phyloP scores from a whole-genome alignment of 768 basidiomycete genomes.

The Naematelia aurantialba region DNA sequence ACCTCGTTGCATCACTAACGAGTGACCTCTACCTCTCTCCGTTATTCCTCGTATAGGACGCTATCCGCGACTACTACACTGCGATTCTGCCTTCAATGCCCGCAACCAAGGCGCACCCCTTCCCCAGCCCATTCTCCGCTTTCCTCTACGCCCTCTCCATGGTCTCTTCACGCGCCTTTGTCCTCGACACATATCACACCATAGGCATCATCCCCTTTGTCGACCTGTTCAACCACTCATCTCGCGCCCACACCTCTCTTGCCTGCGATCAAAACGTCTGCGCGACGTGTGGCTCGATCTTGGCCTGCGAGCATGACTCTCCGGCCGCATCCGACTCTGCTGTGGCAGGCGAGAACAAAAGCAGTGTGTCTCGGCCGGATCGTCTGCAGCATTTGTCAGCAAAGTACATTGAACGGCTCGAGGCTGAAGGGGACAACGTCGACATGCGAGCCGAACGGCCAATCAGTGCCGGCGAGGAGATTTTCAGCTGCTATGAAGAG shows the following conservation, averaged over 20 bases:
- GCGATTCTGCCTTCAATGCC: conserved; percentile 13
- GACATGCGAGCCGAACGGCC: conserved; percentile 18
- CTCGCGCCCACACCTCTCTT: conserved; percentile 20
- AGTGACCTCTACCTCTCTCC: neutral
- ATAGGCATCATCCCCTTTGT: conserved; percentile 81
- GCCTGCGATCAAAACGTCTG: conserved; percentile 20
- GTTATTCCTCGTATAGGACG: neutral
- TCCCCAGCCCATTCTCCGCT: conserved; percentile 28
- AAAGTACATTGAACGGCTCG: neutral
- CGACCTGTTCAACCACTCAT: conserved; percentile 55
- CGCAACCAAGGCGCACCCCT: conserved; percentile 14
- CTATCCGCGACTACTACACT: neutral
- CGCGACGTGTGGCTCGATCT: conserved; percentile 18
- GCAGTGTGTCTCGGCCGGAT: too few species aligned
- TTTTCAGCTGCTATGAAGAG: conserved; percentile 26
- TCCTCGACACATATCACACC: conserved; percentile 75
- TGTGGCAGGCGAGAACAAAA: neutral
- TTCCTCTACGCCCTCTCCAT: conserved; percentile 62
- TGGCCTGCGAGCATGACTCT: conserved; percentile 16
- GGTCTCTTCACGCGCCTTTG: conserved; percentile 76
- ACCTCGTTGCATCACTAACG: too few species aligned
- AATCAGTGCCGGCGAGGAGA: conserved; percentile 14
- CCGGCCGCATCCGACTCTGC: neutral
- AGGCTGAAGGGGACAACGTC: conserved; percentile 9
- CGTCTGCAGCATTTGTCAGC: conserved; percentile 10